phyloP scores from a whole-genome alignment of 208 protist species.

The Leishmania tropica region DNA sequence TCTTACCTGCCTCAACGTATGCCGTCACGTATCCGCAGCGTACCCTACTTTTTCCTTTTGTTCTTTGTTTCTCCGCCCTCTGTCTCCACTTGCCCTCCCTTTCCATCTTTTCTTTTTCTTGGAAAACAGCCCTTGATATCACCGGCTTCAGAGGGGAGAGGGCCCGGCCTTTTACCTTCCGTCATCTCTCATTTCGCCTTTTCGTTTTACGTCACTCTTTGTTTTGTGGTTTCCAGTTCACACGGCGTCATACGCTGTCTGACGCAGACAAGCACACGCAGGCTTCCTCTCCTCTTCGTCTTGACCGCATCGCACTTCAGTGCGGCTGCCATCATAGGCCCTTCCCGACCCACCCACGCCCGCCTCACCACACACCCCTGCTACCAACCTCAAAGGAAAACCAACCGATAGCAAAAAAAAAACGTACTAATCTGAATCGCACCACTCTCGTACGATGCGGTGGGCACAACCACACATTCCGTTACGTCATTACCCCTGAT shows the following conservation, averaged over 20 bases:
- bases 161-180: not conserved
- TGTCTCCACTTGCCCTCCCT: not conserved
- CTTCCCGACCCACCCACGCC: not conserved
- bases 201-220: not conserved
- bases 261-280: not conserved
- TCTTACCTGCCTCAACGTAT: not conserved
- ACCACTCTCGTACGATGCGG: not conserved
- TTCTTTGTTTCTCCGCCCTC: not conserved
- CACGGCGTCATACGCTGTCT: not conserved
- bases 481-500: not conserved
- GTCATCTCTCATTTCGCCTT: not conserved
- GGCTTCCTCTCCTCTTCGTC: not conserved
- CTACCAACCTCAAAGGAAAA: not conserved
- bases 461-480: not conserved
- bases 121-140: not conserved
- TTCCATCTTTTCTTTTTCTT: not conserved
- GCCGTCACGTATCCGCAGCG: not conserved
- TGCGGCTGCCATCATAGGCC: not conserved
- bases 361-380: not conserved
- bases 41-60: not conserved
- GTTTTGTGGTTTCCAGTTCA: not conserved
- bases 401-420: not conserved
- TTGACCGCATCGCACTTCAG: not conserved
- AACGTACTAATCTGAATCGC: not conserved
- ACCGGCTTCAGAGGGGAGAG: not conserved